Evolutionary conservation across 2,329 filamentous ascomycete genomes (phyloP).

Genomic region (Neonectria hederae): DNA sequence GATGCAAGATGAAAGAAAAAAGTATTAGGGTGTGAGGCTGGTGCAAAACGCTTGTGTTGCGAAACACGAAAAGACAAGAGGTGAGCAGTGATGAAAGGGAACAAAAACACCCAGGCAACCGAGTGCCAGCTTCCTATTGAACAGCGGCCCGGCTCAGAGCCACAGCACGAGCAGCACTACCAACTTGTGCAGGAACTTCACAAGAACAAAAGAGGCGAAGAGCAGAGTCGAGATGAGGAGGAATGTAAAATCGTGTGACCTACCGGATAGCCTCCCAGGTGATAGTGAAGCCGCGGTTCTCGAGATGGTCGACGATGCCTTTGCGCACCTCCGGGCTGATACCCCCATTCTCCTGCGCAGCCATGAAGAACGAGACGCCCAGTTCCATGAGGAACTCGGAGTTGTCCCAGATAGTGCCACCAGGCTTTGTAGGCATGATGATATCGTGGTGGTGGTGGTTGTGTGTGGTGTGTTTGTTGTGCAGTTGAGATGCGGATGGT

Average conservation of each 20-base stretch:
- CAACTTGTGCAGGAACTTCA: background rate
- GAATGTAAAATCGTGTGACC: constrained; percentile 29
- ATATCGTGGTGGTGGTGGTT: background rate
- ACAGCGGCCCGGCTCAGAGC: background rate
- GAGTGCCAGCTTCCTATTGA: background rate
- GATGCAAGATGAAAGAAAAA: constrained; percentile 5
- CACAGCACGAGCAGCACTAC: background rate
- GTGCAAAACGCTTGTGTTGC: background rate
- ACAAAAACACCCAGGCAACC: background rate
- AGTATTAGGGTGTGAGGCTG: constrained; percentile 13
- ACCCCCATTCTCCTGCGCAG: constrained; percentile 37
- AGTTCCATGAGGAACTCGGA: constrained; percentile 48
- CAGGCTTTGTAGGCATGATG: constrained; percentile 37
- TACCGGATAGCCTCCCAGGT: constrained; percentile 59
- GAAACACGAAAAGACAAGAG: background rate
- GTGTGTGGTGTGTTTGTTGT: background rate
- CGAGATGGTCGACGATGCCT: constrained; percentile 47
- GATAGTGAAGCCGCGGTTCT: constrained; percentile 46
- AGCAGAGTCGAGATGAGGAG: background rate
- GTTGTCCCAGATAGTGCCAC: constrained; percentile 45
- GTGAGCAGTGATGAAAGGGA: background rate
- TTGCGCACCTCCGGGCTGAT: constrained; percentile 44
- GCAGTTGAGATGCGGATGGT: background rate
- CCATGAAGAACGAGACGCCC: constrained; percentile 46
- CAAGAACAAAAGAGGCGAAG: background rate